phyloP scores from a whole-genome alignment of 768 basidiomycete species.

The Roridomyces roridus region DNA sequence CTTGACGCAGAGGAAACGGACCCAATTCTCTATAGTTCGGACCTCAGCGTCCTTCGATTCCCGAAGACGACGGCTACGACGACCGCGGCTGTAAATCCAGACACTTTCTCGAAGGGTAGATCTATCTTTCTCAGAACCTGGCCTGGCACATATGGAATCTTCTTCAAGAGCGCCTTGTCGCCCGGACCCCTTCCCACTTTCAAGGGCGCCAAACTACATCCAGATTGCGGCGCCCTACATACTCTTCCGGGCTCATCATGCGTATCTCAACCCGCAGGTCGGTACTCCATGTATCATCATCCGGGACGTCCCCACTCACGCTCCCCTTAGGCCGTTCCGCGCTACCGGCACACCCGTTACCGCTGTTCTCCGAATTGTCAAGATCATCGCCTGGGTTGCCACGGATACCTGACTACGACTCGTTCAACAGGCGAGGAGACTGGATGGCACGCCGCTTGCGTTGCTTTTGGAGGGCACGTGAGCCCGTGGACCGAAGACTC shows the following conservation, averaged over 20 bases:
- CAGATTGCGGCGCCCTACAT: background rate
- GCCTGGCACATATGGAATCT: background rate
- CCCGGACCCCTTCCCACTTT: no score
- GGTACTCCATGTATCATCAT: no score
- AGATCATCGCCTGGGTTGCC: conserved; percentile 11
- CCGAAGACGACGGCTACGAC: no score
- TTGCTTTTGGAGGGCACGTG: background rate
- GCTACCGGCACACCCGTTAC: conserved; percentile 1
- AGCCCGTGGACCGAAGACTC: no score
- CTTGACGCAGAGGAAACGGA: no score
- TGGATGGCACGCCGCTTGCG: background rate
- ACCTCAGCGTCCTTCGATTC: no score
- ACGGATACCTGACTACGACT: background rate
- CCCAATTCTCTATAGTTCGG: no score
- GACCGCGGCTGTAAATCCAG: no score
- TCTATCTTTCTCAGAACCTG: background rate
- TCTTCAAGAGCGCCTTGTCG: conserved; percentile 12
- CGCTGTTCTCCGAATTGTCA: conserved; percentile 14
- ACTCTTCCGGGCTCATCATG: background rate
- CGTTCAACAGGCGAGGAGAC: background rate
- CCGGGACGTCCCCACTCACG: no score
- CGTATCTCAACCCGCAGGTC: no score
- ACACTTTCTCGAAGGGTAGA: no score
- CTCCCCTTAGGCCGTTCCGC: conserved; percentile 17
- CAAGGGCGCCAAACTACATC: background rate